These are phyloP conservation scores for Cornus suecica DNA, from an alignment of 148 eudicot species.

Conservation along the genomic window DNA sequence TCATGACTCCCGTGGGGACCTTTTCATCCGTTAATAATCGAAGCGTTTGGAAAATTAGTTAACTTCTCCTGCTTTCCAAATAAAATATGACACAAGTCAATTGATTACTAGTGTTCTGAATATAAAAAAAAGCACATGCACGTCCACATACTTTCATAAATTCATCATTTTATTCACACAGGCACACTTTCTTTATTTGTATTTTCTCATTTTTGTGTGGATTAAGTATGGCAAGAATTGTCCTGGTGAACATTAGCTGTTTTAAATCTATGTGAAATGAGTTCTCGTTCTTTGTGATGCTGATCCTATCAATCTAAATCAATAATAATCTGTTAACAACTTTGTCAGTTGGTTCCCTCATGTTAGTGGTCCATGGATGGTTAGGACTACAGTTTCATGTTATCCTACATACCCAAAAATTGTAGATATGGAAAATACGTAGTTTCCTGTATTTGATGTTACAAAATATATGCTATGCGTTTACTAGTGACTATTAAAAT, in stretches of 20 bases:
- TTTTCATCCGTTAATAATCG: background rate
- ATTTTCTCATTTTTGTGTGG: background rate
- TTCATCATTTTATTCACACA: background rate
- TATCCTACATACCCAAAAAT: background rate
- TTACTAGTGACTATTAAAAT: background rate
- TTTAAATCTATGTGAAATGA: background rate
- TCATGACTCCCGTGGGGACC: constrained; percentile 2
- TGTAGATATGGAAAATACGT: background rate
- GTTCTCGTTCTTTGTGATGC: no score
- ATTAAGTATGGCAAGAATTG: background rate
- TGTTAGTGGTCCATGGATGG: background rate
- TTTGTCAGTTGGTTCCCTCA: background rate
- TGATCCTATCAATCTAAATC: no score
- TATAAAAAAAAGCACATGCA: no score
- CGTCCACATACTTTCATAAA: background rate
- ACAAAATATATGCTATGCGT: background rate
- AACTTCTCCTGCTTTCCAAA: background rate
- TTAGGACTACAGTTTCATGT: background rate
- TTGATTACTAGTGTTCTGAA: background rate
- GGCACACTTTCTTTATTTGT: background rate
- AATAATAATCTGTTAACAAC: no score
- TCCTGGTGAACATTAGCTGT: background rate
- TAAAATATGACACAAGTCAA: no score
- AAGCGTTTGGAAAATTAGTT: background rate
- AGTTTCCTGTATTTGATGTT: background rate